A percentile compares a stretch with the other conserved stretches of the same genome.
phyloP scores from a whole-genome alignment of 148 eudicot species.

The Vaccinium myrtillus region DNA sequence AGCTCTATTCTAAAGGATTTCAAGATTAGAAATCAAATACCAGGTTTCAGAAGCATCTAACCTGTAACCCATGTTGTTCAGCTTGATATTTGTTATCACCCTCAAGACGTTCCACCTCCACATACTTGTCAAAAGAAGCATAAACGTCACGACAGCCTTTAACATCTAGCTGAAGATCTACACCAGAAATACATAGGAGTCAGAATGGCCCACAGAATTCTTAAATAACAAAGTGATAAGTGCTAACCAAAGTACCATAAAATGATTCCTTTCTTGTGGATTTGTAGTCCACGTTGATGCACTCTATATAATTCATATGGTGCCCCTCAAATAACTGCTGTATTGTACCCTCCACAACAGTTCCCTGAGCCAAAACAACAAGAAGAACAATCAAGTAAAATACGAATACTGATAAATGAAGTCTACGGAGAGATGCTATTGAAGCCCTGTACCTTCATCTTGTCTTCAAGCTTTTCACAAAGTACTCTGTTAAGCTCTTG shows the following conservation, averaged over 20 bases:
- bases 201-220: background rate
- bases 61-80: slow-evolving; percentile 89
- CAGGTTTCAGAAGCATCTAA: slow-evolving; percentile 17
- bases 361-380: slow-evolving; percentile 66
- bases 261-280: slow-evolving; percentile 96
- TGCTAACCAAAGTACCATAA: slow-evolving; percentile 54
- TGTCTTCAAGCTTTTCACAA: slow-evolving; percentile 94
- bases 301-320: slow-evolving; percentile 95
- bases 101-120: slow-evolving; percentile 93
- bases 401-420: background rate
- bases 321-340: slow-evolving; percentile 95
- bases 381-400: slow-evolving; percentile 3
- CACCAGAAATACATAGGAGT: slow-evolving; percentile 5
- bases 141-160: slow-evolving; percentile 94
- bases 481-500: slow-evolving; percentile 94
- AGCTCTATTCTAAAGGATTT: background rate
- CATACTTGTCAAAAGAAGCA: slow-evolving; percentile 98
- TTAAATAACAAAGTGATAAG: background rate
- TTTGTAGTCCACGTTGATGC: slow-evolving; percentile 90
- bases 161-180: slow-evolving; percentile 98
- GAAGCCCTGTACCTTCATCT: slow-evolving; percentile 73
- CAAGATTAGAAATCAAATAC: background rate
- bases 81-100: slow-evolving; percentile 98
- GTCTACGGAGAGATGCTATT: background rate
- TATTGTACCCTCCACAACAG: slow-evolving; percentile 98